Percentiles rank a stretch among this genome's conserved stretches.
These are phyloP conservation scores for Angophora floribunda DNA, from an alignment of 345 rosid genomes.

Conservation along the genomic window DNA sequence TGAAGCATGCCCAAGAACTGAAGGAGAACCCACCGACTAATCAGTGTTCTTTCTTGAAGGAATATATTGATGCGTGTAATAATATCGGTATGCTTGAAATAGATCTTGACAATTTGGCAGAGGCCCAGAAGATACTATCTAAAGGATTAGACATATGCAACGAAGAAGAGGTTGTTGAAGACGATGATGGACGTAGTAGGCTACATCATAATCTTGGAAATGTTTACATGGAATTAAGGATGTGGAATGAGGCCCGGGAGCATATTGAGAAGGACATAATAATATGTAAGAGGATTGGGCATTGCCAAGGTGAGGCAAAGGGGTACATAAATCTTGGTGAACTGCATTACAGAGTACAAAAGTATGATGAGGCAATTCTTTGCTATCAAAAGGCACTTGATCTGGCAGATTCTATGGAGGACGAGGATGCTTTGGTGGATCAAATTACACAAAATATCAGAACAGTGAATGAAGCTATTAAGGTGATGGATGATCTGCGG, in stretches of 20 bases:
- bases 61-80: slow-evolving; percentile 83
- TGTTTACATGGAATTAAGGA: slow-evolving; percentile 58
- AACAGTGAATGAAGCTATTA: slow-evolving; percentile 51
- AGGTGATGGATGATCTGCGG: slow-evolving; percentile 63
- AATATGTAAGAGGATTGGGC: slow-evolving; percentile 67
- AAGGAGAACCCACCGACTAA: slow-evolving; percentile 53
- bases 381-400: slow-evolving; percentile 74
- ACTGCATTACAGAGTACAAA: slow-evolving; percentile 60
- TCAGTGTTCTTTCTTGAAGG: slow-evolving; percentile 63
- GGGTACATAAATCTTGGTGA: slow-evolving; percentile 95
- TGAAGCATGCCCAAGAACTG: slow-evolving; percentile 57
- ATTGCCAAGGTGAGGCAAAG: slow-evolving; percentile 88
- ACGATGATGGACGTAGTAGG: slow-evolving; percentile 77
- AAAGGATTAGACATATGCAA: slow-evolving; percentile 76
- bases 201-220: slow-evolving; percentile 89
- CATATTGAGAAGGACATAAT: slow-evolving; percentile 75
- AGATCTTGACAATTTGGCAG: slow-evolving; percentile 80
- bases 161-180: slow-evolving; percentile 73
- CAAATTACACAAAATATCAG: slow-evolving; percentile 55
- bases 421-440: slow-evolving; percentile 62
- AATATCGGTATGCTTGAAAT: slow-evolving; percentile 87
- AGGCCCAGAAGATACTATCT: slow-evolving; percentile 41
- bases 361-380: slow-evolving; percentile 58
- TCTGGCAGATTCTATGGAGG: slow-evolving; percentile 88
- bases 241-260: slow-evolving; percentile 63